Conservation (phyloP, 805 yeast species). For the Yarrowia alimentaria region DNA sequence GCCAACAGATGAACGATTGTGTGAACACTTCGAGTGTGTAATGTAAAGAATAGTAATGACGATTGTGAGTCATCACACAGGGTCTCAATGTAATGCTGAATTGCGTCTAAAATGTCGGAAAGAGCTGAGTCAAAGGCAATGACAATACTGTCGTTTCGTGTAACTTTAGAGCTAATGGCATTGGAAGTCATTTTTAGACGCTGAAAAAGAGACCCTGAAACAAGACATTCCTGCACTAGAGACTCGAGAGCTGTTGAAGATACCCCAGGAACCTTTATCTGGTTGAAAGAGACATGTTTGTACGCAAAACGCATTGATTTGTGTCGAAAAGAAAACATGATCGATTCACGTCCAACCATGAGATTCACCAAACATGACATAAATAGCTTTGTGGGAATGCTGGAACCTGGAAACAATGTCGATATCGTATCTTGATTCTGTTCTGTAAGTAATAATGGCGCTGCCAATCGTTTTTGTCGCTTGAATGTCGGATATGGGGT, state of each 20-base stretch:
- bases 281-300: background rate
- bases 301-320: background rate
- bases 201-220: background rate
- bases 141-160: slow-evolving; percentile 4
- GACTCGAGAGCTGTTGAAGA: background rate
- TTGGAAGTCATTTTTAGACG: background rate
- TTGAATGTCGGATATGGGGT: background rate
- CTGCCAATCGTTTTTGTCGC: background rate
- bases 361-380: slow-evolving; percentile 1
- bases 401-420: slow-evolving; percentile 1
- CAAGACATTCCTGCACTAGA: slow-evolving; percentile 1
- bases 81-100: slow-evolving; percentile 3
- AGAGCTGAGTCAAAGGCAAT: slow-evolving; percentile 4
- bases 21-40: too few relatives aligned
- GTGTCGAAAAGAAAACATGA: slow-evolving; percentile 8
- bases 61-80: background rate
- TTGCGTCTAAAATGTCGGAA: slow-evolving; percentile 1
- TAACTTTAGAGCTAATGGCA: background rate
- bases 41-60: background rate
- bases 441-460: slow-evolving; percentile 3
- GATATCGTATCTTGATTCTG: background rate
- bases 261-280: slow-evolving; percentile 1
- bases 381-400: slow-evolving; percentile 6
- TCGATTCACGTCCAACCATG: slow-evolving; percentile 8
- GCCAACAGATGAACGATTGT: slow-evolving; percentile 12